Percentiles rank a stretch among this genome's conserved stretches.
These are phyloP conservation scores for Amylostereum areolatum DNA, from an alignment of 1,284 basidiomycete genomes.

Conservation along the genomic window DNA sequence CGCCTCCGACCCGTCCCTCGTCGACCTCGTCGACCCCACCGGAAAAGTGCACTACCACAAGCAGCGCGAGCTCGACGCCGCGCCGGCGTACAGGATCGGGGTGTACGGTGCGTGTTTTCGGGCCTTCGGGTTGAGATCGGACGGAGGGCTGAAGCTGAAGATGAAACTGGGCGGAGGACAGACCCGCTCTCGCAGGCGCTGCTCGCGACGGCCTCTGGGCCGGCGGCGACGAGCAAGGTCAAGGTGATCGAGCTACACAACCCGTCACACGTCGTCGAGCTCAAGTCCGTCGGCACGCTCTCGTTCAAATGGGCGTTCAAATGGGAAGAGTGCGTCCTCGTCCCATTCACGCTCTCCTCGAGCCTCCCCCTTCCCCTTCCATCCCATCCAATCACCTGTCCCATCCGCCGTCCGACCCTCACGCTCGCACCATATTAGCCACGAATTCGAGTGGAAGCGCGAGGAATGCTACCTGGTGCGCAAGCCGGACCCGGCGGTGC, in stretches of 20 bases:
- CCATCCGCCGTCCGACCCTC: background rate
- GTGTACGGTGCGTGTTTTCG: constrained; percentile 48
- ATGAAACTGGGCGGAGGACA: constrained; percentile 18
- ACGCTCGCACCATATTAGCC: constrained; percentile 32
- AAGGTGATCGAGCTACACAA: constrained; percentile 74
- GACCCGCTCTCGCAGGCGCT: constrained; percentile 65
- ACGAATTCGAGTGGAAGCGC: constrained; percentile 78
- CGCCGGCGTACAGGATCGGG: constrained; percentile 49
- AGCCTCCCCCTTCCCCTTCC: background rate
- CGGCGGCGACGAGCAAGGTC: constrained; percentile 57
- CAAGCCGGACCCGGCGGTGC: constrained; percentile 79
- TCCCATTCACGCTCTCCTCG: background rate
- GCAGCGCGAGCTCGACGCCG: constrained; percentile 39
- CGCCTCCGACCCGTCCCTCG: constrained; percentile 48
- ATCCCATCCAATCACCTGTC: background rate
- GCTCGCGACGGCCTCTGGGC: constrained; percentile 58
- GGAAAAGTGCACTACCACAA: constrained; percentile 67
- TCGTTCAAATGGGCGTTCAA: constrained; percentile 73
- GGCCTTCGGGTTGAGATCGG: background rate
- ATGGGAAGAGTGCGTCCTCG: constrained; percentile 68
- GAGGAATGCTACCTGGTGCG: constrained; percentile 77
- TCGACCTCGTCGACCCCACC: constrained; percentile 61
- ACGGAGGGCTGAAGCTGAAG: background rate
- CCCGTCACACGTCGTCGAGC: constrained; percentile 60
- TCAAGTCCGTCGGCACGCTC: constrained; percentile 69